Evolutionary conservation across 108 stramenopile genomes (phyloP), one percentile per base, ranked within the genome.

Genomic region (Cyclotella choctawhatcheeana): DNA sequence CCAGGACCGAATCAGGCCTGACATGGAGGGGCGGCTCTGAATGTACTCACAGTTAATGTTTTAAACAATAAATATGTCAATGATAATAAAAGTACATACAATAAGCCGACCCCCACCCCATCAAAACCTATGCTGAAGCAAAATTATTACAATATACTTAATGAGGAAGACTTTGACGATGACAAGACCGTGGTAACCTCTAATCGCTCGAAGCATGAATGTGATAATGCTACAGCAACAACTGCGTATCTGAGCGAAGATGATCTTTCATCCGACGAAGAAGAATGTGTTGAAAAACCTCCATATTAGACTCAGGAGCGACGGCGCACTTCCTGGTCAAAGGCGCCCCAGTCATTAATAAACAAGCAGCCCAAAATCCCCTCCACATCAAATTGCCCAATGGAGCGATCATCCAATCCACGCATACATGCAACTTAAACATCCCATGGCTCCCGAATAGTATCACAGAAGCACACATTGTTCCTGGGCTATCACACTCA

Each of bases 361-460:
- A 60, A 45, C n/a, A 26, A 3, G 13, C 16, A 27, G 20, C 68
- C 2, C 37, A 34, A 13, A 35, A 56, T 40, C 68, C 68, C 20
- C 16, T 69, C 13, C 21, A 18, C 2, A 69, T 69, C 56, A 69
- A 44, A 24, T 33, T 69, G 31, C 68, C 68, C 10, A 31, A 69
- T 69, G 68, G 68, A 22, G 6, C 26, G 6, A 13, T 69, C 13
- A 58, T 69, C 2, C 32, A 69, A 60, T 69, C 68, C 3, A 69
- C 68, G 3, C 55, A 69, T 48, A 58, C 68, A 31, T 67, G 67
- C 67, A 67, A 67, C 27, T n/a, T 67, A 4, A 54, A 67, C 14
- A 56, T 67, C 7, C 68, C 55, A 58, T 69, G 68, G 68, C 34
- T 69, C 2, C 54, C 68, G 12, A 20, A 10, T 3, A 30, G 21